Percentiles rank a stretch among this genome's conserved stretches.
Conservation (phyloP, 2,329 filamentous ascomycete species). For the Cadophora malorum region DNA sequence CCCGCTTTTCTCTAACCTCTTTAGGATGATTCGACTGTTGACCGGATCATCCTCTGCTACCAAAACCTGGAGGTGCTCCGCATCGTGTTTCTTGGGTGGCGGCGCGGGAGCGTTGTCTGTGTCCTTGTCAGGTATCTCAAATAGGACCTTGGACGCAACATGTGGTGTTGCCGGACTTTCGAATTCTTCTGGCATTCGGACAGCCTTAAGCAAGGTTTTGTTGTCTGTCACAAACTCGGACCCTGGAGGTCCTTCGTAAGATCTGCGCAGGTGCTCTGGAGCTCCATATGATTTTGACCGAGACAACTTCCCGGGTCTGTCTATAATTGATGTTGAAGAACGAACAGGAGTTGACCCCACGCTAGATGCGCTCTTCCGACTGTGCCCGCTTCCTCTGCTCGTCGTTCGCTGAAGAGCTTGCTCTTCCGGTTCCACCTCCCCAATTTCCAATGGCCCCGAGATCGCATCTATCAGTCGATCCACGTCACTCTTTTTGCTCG, state of each 20-base stretch:
- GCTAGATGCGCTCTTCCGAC: constrained; percentile 33
- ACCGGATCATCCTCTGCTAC: constrained; percentile 90
- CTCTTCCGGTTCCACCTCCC: constrained; percentile 46
- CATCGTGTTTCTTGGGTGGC: constrained; percentile 23
- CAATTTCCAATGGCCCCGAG: constrained; percentile 60
- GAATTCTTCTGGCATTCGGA: constrained; percentile 55
- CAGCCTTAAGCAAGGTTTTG: constrained; percentile 50
- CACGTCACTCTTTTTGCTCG: constrained; percentile 65
- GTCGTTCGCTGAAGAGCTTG: constrained; percentile 29
- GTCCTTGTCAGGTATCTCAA: constrained; percentile 32
- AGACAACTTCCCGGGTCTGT: constrained; percentile 25
- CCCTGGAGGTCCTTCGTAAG: constrained; percentile 48
- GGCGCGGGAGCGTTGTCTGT: background rate
- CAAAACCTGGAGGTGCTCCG: constrained; percentile 59
- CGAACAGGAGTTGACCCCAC: constrained; percentile 21
- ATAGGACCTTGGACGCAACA: constrained; percentile 32
- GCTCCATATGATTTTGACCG: constrained; percentile 37
- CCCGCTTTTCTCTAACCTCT: constrained; percentile 77
- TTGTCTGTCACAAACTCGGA: constrained; percentile 49
- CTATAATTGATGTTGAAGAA: background rate
- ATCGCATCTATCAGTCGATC: constrained; percentile 77
- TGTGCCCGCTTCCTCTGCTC: constrained; percentile 36
- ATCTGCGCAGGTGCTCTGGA: constrained; percentile 32
- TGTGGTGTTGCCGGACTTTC: constrained; percentile 9
- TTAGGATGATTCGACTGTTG: constrained; percentile 82